Percentiles rank a stretch among this genome's conserved stretches.
Conservation (phyloP, 108 stramenopile genomes). For the Fistulifera pelliculosa region DNA sequence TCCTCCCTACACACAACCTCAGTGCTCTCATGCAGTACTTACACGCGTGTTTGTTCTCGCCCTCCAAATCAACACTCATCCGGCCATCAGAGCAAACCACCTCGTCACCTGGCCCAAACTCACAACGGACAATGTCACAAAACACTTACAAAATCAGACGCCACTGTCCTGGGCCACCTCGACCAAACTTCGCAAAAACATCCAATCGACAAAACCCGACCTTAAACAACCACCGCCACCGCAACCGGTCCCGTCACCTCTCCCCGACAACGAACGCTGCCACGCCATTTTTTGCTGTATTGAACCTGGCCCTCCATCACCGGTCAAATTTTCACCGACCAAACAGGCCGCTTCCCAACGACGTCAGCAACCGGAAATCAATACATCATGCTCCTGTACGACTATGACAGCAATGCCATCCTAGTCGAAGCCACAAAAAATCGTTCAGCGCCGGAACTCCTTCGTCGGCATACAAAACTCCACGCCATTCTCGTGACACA, state of each 20-base stretch:
- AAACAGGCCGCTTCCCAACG: background rate
- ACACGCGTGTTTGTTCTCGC: slow-evolving; percentile 25
- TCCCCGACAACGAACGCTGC: background rate
- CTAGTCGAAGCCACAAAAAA: slow-evolving; percentile 17
- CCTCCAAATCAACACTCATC: slow-evolving; percentile 14
- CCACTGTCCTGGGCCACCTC: slow-evolving; percentile 21
- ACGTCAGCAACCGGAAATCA: slow-evolving; percentile 8
- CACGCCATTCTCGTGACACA: background rate
- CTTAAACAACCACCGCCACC: too few species aligned
- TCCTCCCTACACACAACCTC: background rate
- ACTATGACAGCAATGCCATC: slow-evolving; percentile 38
- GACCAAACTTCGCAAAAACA: slow-evolving; percentile 11
- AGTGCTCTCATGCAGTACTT: slow-evolving; percentile 13
- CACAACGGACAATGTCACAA: background rate
- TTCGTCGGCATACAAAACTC: background rate
- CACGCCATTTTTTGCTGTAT: background rate
- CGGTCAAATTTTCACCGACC: slow-evolving; percentile 24
- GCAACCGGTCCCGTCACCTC: too few species aligned
- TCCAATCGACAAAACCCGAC: slow-evolving; percentile 23
- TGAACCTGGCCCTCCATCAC: too few species aligned
- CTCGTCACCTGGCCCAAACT: slow-evolving; percentile 15
- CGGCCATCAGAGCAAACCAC: slow-evolving; percentile 8
- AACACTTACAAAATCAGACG: slow-evolving; percentile 6
- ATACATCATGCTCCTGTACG: slow-evolving; percentile 20
- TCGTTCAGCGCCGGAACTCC: background rate